Percentiles rank a stretch among this genome's conserved stretches.
phyloP scores from a whole-genome alignment of 306 rosid genomes.

The Quercus agrifolia region DNA sequence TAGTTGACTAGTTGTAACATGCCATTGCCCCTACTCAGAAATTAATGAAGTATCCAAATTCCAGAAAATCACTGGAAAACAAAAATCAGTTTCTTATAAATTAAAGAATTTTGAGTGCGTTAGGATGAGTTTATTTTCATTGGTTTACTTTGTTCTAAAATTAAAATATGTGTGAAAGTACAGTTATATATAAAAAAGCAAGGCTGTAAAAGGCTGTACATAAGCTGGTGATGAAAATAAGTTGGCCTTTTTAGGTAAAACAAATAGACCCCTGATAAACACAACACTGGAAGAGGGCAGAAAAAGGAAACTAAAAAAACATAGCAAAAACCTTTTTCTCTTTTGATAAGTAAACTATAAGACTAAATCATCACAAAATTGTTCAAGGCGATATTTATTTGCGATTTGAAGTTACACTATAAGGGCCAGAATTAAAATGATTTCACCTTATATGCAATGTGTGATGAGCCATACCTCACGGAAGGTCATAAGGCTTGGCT shows the following conservation, averaged over 20 bases:
- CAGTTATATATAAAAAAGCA: too few relatives aligned
- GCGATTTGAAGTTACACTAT: neutral
- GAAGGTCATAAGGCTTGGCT: conserved; percentile 96
- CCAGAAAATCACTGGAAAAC: neutral
- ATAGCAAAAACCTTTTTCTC: neutral
- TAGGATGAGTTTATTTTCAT: too few relatives aligned
- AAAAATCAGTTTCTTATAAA: neutral
- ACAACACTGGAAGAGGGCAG: too few relatives aligned
- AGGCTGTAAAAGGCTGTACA: too few relatives aligned
- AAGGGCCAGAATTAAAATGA: neutral
- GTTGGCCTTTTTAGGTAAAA: too few relatives aligned
- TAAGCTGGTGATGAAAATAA: too few relatives aligned
- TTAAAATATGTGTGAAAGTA: too few relatives aligned
- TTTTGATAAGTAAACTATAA: too few relatives aligned
- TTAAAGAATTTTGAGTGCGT: neutral
- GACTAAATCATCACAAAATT: too few relatives aligned
- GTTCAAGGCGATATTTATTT: conserved; percentile 30
- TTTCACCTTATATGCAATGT: neutral
- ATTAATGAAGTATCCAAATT: neutral
- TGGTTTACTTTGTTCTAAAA: too few relatives aligned
- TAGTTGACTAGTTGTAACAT: neutral
- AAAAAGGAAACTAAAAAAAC: too few relatives aligned
- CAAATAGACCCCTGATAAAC: too few relatives aligned
- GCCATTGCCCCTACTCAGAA: neutral
- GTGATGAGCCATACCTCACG: conserved; percentile 54